Evolutionary conservation across 176 grass and related monocot species (phyloP).

Genomic region (Zoysia japonica): DNA sequence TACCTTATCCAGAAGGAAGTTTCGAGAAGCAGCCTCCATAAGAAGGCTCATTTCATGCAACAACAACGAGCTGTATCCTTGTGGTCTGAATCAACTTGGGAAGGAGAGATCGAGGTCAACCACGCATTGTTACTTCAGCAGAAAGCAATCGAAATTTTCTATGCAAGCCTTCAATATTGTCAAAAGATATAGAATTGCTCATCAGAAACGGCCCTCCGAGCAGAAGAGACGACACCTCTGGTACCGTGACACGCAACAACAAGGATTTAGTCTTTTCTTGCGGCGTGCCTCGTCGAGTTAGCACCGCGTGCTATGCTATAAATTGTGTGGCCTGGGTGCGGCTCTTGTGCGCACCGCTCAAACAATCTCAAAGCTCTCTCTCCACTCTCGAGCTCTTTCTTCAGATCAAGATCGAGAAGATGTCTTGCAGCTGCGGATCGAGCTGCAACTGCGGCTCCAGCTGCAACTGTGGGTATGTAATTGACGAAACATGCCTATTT

Average conservation of each 20-base stretch:
- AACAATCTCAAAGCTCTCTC: neutral
- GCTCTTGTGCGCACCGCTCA: neutral
- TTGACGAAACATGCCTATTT: neutral
- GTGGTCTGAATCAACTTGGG: too few species aligned
- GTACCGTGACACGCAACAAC: neutral
- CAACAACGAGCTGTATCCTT: too few species aligned
- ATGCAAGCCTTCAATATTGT: neutral
- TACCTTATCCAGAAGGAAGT: too few species aligned
- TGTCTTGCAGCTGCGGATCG: conserved; percentile 57
- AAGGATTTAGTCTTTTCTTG: neutral
- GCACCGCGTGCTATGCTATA: neutral
- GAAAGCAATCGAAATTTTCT: conserved; percentile 7
- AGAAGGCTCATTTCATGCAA: too few species aligned
- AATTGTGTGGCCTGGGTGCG: neutral
- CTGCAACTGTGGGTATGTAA: neutral
- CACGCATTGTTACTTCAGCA: conserved; percentile 7
- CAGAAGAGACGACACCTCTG: neutral
- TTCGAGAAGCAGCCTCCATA: too few species aligned
- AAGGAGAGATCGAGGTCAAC: neutral
- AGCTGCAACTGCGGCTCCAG: conserved; percentile 36
- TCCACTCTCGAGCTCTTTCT: neutral
- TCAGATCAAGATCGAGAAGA: neutral
- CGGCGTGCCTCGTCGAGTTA: neutral
- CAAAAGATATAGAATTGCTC: neutral
- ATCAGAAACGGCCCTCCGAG: neutral